Evolutionary conservation across 768 basidiomycete species (phyloP).

Genomic region (Grammothele lineata): DNA sequence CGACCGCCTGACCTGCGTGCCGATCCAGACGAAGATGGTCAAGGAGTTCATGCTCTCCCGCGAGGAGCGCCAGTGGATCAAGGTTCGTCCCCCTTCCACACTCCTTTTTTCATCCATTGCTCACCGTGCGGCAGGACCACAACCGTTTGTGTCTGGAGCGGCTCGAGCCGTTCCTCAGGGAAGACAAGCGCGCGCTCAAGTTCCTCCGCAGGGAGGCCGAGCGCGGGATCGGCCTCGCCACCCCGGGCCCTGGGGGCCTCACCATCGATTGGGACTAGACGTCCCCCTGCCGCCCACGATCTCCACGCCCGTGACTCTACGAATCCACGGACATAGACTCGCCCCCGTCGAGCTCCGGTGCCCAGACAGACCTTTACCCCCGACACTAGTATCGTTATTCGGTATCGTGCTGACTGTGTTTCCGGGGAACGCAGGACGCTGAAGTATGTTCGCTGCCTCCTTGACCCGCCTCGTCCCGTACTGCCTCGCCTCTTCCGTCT

Average conservation of each 20-base stretch:
- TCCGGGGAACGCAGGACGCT: slow-evolving; percentile 3
- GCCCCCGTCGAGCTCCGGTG: background rate
- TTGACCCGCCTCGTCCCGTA: background rate
- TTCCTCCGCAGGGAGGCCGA: slow-evolving; percentile 79
- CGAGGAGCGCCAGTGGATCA: slow-evolving; percentile 85
- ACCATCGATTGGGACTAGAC: slow-evolving; percentile 76
- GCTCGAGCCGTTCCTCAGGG: slow-evolving; percentile 61
- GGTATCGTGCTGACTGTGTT: slow-evolving; percentile 4
- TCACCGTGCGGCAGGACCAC: slow-evolving; percentile 51
- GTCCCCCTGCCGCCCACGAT: background rate
- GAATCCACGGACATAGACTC: background rate
- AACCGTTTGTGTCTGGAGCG: slow-evolving; percentile 68
- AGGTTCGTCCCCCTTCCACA: slow-evolving; percentile 41
- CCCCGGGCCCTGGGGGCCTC: slow-evolving; percentile 60
- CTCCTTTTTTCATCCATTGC: background rate
- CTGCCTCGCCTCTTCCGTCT: background rate
- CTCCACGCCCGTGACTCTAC: background rate
- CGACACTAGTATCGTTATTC: background rate
- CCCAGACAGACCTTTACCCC: no score
- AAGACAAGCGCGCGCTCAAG: slow-evolving; percentile 76
- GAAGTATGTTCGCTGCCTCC: background rate
- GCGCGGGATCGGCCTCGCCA: slow-evolving; percentile 68
- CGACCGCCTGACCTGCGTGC: slow-evolving; percentile 90
- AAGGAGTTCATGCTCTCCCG: slow-evolving; percentile 79
- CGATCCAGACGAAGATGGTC: slow-evolving; percentile 89